A percentile compares a stretch with the other conserved stretches of the same genome.
Evolutionary conservation across 768 basidiomycete genomes (phyloP).

Genomic region (Rhodotorula diobovata): DNA sequence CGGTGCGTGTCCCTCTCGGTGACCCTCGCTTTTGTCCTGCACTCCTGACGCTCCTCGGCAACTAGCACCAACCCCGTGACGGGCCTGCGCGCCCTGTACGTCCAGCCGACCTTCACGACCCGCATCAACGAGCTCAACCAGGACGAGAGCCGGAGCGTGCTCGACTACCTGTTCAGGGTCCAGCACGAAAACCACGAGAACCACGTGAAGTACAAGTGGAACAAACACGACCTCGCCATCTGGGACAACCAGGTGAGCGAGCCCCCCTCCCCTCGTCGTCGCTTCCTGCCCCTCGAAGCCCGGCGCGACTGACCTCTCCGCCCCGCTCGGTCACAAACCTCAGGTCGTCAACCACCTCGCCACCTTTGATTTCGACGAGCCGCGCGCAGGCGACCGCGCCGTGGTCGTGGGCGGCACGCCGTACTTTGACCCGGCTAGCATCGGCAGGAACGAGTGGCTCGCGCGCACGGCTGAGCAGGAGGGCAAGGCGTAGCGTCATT

Average conservation of each 20-base stretch:
- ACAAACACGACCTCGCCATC: conserved; percentile 38
- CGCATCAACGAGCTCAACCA: conserved; percentile 40
- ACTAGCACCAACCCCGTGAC: conserved; percentile 43
- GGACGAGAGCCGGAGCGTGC: conserved; percentile 40
- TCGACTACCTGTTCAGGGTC: conserved; percentile 48
- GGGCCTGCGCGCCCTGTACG: conserved; percentile 34
- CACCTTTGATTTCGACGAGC: conserved; percentile 22
- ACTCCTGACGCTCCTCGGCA: neutral
- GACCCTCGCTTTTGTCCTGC: too few species aligned
- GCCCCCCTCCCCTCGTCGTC: neutral
- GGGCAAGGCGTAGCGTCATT: neutral
- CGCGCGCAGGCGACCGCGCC: conserved; percentile 27
- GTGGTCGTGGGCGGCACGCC: conserved; percentile 34
- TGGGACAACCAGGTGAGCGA: conserved; percentile 35
- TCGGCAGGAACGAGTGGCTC: neutral
- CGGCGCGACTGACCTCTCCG: neutral
- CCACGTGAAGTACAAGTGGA: conserved; percentile 39
- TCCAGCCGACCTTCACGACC: conserved; percentile 36
- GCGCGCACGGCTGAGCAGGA: neutral
- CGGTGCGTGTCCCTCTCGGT: conserved; percentile 10
- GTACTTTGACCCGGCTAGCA: conserved; percentile 2
- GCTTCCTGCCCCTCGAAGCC: neutral
- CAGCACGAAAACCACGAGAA: conserved; percentile 45
- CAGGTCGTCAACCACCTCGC: conserved; percentile 25
- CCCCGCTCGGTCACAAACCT: neutral